Conservation (phyloP, 192 early-diverging fungal species). For the Phycomyces nitens region DNA sequence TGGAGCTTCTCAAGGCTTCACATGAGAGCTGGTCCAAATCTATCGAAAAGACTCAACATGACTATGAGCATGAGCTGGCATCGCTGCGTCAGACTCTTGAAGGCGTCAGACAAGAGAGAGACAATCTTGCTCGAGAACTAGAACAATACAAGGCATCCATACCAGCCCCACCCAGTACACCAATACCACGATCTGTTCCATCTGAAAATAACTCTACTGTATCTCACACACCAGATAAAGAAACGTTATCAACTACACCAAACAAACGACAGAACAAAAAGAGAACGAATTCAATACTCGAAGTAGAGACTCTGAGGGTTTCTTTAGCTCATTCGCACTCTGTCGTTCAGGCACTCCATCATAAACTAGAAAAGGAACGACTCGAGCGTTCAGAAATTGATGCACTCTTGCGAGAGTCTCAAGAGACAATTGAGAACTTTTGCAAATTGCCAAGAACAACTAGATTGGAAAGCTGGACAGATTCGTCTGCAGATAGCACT, state of each 20-base stretch:
- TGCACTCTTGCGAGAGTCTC: background rate
- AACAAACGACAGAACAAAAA: background rate
- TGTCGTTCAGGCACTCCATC: background rate
- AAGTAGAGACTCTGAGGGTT: background rate
- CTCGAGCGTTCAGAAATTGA: background rate
- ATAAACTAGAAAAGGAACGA: background rate
- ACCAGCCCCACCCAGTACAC: background rate
- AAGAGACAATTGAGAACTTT: background rate
- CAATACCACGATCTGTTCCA: background rate
- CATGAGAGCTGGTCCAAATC: constrained; percentile 18
- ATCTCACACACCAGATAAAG: background rate
- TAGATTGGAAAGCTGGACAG: background rate
- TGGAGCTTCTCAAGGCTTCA: constrained; percentile 16
- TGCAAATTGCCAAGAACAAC: background rate
- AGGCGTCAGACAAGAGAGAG: background rate
- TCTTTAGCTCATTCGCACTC: background rate
- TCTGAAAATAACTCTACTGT: background rate
- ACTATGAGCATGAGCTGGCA: constrained; percentile 23
- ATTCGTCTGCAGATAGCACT: background rate
- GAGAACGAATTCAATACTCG: background rate
- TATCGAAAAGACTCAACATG: constrained; percentile 7
- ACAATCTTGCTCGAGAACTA: background rate
- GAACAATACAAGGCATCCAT: background rate
- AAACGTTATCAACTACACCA: background rate
- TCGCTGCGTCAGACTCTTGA: background rate